Base-by-base conservation (phyloP, 129 eudicot genomes). In the Scalesia atractyloides region DNA sequence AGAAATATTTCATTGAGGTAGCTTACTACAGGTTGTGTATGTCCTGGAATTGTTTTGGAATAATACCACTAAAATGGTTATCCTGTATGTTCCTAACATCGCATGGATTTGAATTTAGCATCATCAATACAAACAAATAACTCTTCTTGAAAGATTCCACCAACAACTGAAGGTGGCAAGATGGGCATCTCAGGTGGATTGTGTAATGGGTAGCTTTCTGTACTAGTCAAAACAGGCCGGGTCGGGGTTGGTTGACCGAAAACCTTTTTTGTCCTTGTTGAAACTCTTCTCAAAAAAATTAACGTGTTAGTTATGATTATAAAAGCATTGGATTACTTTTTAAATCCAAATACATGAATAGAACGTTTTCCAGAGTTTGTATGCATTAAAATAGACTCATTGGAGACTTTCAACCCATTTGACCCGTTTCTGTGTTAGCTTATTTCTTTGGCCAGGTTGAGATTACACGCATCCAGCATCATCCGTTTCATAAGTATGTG, bases 51-150 rank as follows among this genome's bases (percentile, higher is more conserved):
- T 88, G 81, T 76, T 80, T 83, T 8, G 98, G 98, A 76, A 94
- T 87, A 41, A 94, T 82, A 57, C 98, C 98, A 77, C 97, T 94
- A 53, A 94, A 94, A 85, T 87, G 86, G 84, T 90, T 94, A 67
- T 93, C 98, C 80, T 86, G 96, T 34, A 93, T 87, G 87, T 93
- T 83, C 92, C 98, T 90, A 88, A 58, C 66, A 80, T 69, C 19
- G 62, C 64, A 41, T 44, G 44, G 13, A 71, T 53, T 17, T 65
- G 37, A 70, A 71, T 51, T 71, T 12, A 43, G 59, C 62, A 71
- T 78, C 72, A 51, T 13, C 6, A 53, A 37, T 62, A 70, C 49
- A 63, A 65, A 41, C 46, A 60, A 39, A 5, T 3, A 10, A 54
- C 67, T 17, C 43, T 9, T 17, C 41, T 9, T 18, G 17, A 53